Evolutionary conservation across 1,139 yeast genomes (phyloP).

Genomic region (Pneumocystis canis): DNA sequence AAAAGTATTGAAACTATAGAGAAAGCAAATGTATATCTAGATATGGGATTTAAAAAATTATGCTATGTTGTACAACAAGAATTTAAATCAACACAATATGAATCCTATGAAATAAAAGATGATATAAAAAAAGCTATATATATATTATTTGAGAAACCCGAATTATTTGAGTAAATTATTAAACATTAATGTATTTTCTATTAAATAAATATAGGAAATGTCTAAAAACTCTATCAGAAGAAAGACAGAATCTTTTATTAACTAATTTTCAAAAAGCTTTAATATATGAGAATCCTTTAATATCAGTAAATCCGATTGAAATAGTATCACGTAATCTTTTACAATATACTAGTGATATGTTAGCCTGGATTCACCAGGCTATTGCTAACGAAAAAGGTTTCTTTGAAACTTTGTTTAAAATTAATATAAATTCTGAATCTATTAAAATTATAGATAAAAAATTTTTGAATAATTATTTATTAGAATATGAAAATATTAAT

Average conservation of each 20-base stretch:
- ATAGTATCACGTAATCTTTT: slow-evolving; percentile 67
- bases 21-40: slow-evolving; percentile 38
- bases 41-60: slow-evolving; percentile 40
- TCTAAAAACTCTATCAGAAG: slow-evolving; percentile 14
- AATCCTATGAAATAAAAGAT: slow-evolving; percentile 8
- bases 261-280: neutral
- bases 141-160: slow-evolving; percentile 27
- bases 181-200: neutral
- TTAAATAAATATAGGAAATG: slow-evolving; percentile 16
- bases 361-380: slow-evolving; percentile 82
- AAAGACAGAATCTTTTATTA: slow-evolving; percentile 13
- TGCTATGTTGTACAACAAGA: slow-evolving; percentile 27
- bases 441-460: neutral
- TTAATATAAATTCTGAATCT: neutral
- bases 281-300: neutral
- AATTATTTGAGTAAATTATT: slow-evolving; percentile 20
- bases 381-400: slow-evolving; percentile 79
- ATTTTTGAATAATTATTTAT: neutral
- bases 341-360: slow-evolving; percentile 69
- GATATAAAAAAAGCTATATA: slow-evolving; percentile 20
- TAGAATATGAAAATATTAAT: neutral
- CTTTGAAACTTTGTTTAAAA: slow-evolving; percentile 38
- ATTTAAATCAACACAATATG: slow-evolving; percentile 19
- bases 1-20: slow-evolving; percentile 40
- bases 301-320: slow-evolving; percentile 36